A percentile compares a stretch with the other conserved stretches of the same genome.
Evolutionary conservation across 1,139 yeast species (phyloP).

Genomic region (Casaregolazyma lundiana): DNA sequence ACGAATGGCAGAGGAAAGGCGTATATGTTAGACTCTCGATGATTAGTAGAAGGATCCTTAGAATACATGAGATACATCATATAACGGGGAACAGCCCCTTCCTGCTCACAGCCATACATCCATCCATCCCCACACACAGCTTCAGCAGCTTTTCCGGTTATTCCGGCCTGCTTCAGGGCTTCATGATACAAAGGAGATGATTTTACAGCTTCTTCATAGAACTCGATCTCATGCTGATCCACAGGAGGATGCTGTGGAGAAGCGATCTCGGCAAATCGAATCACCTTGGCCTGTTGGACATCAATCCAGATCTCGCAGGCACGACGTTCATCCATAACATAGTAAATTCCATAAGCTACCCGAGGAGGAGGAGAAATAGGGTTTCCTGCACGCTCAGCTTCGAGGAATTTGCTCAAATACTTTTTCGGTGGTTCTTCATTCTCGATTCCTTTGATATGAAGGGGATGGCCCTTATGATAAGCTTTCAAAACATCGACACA

Average conservation of each 20-base stretch:
- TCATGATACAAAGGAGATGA: conserved; percentile 25
- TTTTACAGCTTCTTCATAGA: conserved; percentile 57
- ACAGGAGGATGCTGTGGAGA: conserved; percentile 70
- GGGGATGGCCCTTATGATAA: conserved; percentile 43
- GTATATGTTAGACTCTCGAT: conserved; percentile 78
- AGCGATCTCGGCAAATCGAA: conserved; percentile 54
- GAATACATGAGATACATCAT: conserved; percentile 72
- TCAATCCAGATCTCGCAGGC: conserved; percentile 74
- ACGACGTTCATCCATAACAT: conserved; percentile 50
- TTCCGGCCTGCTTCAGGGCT: conserved; percentile 51
- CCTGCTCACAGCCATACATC: conserved; percentile 81
- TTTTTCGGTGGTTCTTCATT: conserved; percentile 79
- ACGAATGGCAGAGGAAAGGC: conserved; percentile 79
- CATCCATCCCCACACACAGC: conserved; percentile 80
- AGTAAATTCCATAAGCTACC: conserved; percentile 45
- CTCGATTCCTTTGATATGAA: conserved; percentile 72
- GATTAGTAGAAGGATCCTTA: conserved; percentile 54
- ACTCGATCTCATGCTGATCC: conserved; percentile 62
- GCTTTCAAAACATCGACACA: conserved; percentile 50
- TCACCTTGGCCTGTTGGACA: conserved; percentile 51
- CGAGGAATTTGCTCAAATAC: conserved; percentile 63
- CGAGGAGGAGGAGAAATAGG: conserved; percentile 52
- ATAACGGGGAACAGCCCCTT: conserved; percentile 69
- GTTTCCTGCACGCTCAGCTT: conserved; percentile 60
- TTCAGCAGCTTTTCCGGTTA: conserved; percentile 44